Evolutionary conservation across 2,329 filamentous ascomycete genomes (phyloP).

Genomic region (Pseudopyricularia cyperi): DNA sequence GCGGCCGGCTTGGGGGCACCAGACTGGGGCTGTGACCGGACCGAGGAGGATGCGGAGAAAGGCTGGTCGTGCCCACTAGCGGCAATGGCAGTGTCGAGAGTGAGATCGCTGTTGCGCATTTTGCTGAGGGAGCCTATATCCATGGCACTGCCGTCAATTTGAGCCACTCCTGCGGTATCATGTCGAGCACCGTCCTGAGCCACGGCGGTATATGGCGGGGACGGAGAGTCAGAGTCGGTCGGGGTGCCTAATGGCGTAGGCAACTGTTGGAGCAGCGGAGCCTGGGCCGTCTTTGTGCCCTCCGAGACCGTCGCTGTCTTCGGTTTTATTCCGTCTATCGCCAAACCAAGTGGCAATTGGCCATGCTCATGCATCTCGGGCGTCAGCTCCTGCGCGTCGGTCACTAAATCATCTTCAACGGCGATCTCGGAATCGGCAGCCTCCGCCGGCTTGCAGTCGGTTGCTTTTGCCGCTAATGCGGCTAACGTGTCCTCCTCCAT

Average conservation of each 20-base stretch:
- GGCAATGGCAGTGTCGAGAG: background rate
- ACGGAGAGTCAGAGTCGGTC: background rate
- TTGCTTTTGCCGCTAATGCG: background rate
- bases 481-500: background rate
- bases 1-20: background rate
- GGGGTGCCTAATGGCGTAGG: background rate
- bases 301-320: background rate
- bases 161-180: background rate
- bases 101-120: background rate
- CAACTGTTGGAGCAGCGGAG: background rate
- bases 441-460: background rate
- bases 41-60: background rate
- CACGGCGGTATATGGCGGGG: background rate
- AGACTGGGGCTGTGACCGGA: background rate
- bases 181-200: background rate
- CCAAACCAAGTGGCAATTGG: background rate
- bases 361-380: background rate
- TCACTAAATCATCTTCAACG: background rate
- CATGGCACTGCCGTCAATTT: background rate
- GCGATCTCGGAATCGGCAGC: background rate
- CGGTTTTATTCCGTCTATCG: background rate
- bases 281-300: background rate
- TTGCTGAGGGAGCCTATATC: background rate
- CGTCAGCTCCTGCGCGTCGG: background rate
- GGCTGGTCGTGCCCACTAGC: background rate